phyloP scores from a whole-genome alignment of 352 stramenopile species.

The Hyphochytrium catenoides region DNA sequence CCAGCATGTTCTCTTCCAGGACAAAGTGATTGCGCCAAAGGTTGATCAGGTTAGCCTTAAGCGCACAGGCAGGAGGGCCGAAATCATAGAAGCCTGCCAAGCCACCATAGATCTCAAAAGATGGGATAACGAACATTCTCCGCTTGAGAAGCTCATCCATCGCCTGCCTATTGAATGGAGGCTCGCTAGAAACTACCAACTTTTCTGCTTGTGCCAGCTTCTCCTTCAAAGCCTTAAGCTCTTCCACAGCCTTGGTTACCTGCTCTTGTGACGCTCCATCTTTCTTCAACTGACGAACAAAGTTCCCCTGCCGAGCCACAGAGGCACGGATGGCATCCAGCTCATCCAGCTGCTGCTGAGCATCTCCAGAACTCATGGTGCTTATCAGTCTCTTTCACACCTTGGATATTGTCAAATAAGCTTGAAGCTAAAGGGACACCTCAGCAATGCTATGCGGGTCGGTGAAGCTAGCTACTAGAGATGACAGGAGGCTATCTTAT shows the following conservation, averaged over 20 bases:
- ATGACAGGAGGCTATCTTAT: too few relatives aligned
- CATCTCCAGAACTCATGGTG: too few relatives aligned
- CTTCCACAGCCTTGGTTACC: slow-evolving; percentile 69
- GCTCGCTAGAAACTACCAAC: slow-evolving; percentile 35
- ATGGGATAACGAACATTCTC: slow-evolving; percentile 98
- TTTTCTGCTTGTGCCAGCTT: slow-evolving; percentile 35
- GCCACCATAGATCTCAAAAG: slow-evolving; percentile 97
- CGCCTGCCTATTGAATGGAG: slow-evolving; percentile 49
- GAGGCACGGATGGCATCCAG: slow-evolving; percentile 76
- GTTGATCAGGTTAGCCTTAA: slow-evolving; percentile 90
- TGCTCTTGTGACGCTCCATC: slow-evolving; percentile 50
- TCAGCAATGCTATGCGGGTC: too few relatives aligned
- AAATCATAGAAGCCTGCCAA: slow-evolving; percentile 97
- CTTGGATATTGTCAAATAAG: too few relatives aligned
- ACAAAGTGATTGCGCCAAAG: slow-evolving; percentile 96
- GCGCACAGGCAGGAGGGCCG: slow-evolving; percentile 75
- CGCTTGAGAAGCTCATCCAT: slow-evolving; percentile 92
- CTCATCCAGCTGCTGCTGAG: too few relatives aligned
- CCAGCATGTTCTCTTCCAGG: slow-evolving; percentile 90
- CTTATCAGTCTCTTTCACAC: too few relatives aligned
- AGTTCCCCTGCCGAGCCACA: slow-evolving; percentile 80
- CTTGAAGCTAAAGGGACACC: too few relatives aligned
- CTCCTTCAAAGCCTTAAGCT: slow-evolving; percentile 80
- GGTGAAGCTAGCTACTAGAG: too few relatives aligned
- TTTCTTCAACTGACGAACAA: slow-evolving; percentile 93